Base-by-base conservation (phyloP, 1,284 basidiomycete genomes). In the Pseudozyma flocculosa region DNA sequence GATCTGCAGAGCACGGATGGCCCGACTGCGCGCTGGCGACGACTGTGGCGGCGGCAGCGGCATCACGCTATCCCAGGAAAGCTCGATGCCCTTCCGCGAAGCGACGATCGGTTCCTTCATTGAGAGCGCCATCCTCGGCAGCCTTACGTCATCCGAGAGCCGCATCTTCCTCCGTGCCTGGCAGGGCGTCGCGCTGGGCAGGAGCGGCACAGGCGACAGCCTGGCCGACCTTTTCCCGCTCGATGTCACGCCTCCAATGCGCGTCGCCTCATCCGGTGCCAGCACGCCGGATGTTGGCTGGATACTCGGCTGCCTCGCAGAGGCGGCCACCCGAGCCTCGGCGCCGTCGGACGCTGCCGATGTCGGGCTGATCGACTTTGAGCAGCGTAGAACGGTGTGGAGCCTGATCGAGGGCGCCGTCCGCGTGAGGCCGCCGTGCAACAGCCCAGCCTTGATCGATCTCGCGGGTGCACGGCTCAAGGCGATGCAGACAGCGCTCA, bases 251-350 rank as follows among this genome's bases (percentile, higher is more conserved):
- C 3, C 49, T 4, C 39, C 44, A 10, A 49, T 54, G 45, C 55
- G 54, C 29, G 43, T 48, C 15, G 48, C 59, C 14, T 40, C 48
- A 14, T 50, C 56, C 42, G 39, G 43, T 11, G 56, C 57, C 0
- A 57, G 60, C 5, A 73, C 71, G 17, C 70, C 70, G 0, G 75
- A 78, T 49, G 60, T 75, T 37, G 72, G 70, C 38, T 78, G 75
- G 75, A 53, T 73, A 22, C 61, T 78, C 10, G 47, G 57, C 17
- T 70, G 63, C 23, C 47, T 77, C 18, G 74, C 75, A 9, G 54
- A 76, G 29, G 69, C 55, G 2, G 60, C 51, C 4, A 66, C 60
- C 17, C 59, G 54, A 30, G 24, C 23, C 3, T 42, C 23, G 26
- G 50, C 40, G 17, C 10, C 45, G 45, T 41, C 8, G 7, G 23